A percentile compares a stretch with the other conserved stretches of the same genome.
Evolutionary conservation across 106 monocot genomes (phyloP).

Genomic region (Apostasia shenzhenica): DNA sequence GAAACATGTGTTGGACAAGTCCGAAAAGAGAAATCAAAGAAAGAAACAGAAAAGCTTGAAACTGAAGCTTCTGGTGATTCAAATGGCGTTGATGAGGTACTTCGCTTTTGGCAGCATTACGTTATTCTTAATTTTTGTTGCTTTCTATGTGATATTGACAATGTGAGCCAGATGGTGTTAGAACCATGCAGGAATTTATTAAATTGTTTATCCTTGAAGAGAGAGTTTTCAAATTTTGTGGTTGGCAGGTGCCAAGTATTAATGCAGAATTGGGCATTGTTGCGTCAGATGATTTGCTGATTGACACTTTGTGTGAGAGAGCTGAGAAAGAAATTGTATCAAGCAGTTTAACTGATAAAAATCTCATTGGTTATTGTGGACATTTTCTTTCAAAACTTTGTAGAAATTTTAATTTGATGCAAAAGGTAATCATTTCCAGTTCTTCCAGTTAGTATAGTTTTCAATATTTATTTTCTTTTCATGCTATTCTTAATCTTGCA

Average conservation of each 20-base stretch:
- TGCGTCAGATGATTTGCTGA: conserved; percentile 66
- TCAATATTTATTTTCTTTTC: background rate
- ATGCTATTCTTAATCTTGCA: background rate
- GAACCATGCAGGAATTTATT: background rate
- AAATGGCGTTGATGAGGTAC: conserved; percentile 33
- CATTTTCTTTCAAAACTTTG: conserved; percentile 89
- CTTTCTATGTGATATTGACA: background rate
- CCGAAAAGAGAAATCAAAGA: conserved; percentile 61
- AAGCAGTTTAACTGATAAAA: conserved; percentile 37
- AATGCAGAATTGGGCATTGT: conserved; percentile 89
- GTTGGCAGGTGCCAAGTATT: conserved; percentile 48
- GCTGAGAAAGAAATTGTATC: conserved; percentile 95
- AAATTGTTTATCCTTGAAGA: background rate
- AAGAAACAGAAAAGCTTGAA: conserved; percentile 39
- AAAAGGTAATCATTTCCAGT: conserved; percentile 49
- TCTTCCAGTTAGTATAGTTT: background rate
- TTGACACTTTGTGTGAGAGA: conserved; percentile 78
- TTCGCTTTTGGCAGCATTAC: background rate
- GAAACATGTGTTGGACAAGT: conserved; percentile 70
- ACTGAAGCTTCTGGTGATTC: conserved; percentile 16
- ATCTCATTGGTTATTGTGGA: conserved; percentile 71
- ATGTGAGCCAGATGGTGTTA: background rate
- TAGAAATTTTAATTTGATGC: conserved; percentile 73
- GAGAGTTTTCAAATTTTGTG: background rate
- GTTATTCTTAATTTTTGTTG: background rate